Base-by-base conservation (phyloP, 106 monocot species). In the Dioscorea dumetorum region DNA sequence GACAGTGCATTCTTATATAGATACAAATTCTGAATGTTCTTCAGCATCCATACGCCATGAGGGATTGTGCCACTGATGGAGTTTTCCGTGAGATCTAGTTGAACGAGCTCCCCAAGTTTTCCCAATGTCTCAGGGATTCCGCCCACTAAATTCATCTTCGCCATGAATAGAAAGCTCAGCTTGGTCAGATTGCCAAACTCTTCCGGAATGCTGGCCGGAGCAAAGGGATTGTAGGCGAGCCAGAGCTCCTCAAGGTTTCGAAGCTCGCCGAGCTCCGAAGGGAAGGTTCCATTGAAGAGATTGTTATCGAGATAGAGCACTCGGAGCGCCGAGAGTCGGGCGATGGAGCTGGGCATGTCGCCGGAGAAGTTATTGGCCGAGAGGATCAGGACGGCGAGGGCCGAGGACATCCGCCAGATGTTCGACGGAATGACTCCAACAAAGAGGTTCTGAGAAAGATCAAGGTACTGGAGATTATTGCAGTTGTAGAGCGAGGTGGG, bases 301-400 rank as follows among this genome's bases (percentile, higher is more conserved):
- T 93, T 93, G 83, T 73, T 75, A 50, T 89, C 72, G 33, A 93
- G 83, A 14, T 0, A 0, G 2, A 89, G 84, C 0, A 3, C 4
- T 7, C 22, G 23, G 48, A 93, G 65, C 0, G 22, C 11, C 0
- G 53, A 16, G 0, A 89, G 58, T 14, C 53, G 21, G 1, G 71
- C 80, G 58, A 93, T 48, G 20, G 79, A 69, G 4, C 69, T 5
- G 0, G 93, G 93, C 13, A 89, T 66, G 60, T 67, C 71, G 22
- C 89, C 93, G 21, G 75, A 61, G 70, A 94, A 84, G 60, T 79
- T 82, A 71, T 89, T 94, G 50, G 28, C 32, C 17, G 51, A 57
- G n/a, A 94, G 77, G 28, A 21, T 5, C 10, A 85, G 77, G 41
- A 23, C 19, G 0, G 50, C 33, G 6, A 88, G 62, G 4, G 24